Conservation (phyloP, 805 yeast genomes). For the Danielia reshetovae region DNA sequence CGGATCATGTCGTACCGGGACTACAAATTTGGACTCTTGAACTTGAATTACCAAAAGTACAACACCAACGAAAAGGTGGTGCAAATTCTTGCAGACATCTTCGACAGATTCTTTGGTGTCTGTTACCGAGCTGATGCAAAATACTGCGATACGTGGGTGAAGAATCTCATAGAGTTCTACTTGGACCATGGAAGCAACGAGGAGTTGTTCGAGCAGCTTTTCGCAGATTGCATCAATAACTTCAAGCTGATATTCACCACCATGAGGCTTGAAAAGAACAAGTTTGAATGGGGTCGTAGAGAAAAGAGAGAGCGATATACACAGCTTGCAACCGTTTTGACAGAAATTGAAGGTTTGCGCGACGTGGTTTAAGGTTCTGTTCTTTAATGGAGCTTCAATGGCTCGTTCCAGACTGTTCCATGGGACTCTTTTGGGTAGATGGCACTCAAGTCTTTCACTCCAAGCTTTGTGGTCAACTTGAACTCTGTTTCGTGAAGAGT, state of each 20-base stretch:
- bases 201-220: constrained; percentile 3
- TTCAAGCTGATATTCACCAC: too few relatives aligned
- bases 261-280: too few relatives aligned
- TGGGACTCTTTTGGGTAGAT: constrained; percentile 9
- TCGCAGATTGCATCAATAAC: constrained; percentile 5
- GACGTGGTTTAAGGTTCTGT: too few relatives aligned
- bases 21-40: constrained; percentile 7
- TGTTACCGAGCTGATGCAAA: constrained; percentile 10
- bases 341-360: too few relatives aligned
- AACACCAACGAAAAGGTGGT: constrained; percentile 6
- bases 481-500: constrained; percentile 50
- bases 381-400: constrained; percentile 4
- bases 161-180: constrained; percentile 6
- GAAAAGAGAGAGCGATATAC: too few relatives aligned
- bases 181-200: constrained; percentile 1
- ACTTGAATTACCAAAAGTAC: constrained; percentile 1
- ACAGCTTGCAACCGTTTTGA: too few relatives aligned
- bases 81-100: constrained; percentile 6
- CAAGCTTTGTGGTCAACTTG: constrained; percentile 17
- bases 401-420: constrained; percentile 15
- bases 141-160: constrained; percentile 12
- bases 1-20: constrained; percentile 10
- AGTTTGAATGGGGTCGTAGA: too few relatives aligned
- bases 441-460: constrained; percentile 5
- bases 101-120: constrained; percentile 13